Conservation (phyloP, 208 protist genomes). For the Wallacemonas collosoma region DNA sequence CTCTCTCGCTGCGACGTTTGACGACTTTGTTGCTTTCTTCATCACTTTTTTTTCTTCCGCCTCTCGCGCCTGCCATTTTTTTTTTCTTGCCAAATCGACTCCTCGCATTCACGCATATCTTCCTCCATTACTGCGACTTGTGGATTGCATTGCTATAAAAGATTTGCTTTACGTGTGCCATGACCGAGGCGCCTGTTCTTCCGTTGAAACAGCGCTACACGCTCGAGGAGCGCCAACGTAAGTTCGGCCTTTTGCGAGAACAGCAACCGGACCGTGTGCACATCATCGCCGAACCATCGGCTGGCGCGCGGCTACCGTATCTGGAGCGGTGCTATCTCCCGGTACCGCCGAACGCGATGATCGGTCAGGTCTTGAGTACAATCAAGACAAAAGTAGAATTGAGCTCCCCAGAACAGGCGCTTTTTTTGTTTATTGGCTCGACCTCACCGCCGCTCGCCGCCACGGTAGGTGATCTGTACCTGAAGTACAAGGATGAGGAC, state of each 20-base stretch:
- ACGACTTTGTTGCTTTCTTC: too few relatives aligned
- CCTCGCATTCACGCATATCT: too few relatives aligned
- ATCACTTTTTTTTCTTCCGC: too few relatives aligned
- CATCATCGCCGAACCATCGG: slow-evolving; percentile 1
- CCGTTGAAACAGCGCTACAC: slow-evolving; percentile 62
- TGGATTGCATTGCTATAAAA: too few relatives aligned
- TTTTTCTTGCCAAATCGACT: too few relatives aligned
- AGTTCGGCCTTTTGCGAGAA: slow-evolving; percentile 63
- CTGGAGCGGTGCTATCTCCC: slow-evolving; percentile 6
- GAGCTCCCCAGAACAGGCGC: slow-evolving; percentile 64
- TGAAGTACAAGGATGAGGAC: slow-evolving; percentile 21
- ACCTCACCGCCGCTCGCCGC: slow-evolving; percentile 17
- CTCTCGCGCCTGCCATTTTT: too few relatives aligned
- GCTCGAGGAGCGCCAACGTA: slow-evolving; percentile 70
- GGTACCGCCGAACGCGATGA: neutral
- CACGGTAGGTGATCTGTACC: slow-evolving; percentile 23
- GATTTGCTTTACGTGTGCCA: neutral
- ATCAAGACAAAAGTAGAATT: neutral
- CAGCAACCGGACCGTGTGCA: slow-evolving; percentile 89
- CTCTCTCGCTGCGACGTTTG: too few relatives aligned
- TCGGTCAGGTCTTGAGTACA: neutral
- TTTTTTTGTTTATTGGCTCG: slow-evolving; percentile 58
- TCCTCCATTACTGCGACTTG: too few relatives aligned
- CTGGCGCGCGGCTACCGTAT: neutral
- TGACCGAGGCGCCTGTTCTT: slow-evolving; percentile 25